Percentiles rank a stretch among this genome's conserved stretches.
Conservation (phyloP, 768 basidiomycete species). For the Termitomyces titanicus region DNA sequence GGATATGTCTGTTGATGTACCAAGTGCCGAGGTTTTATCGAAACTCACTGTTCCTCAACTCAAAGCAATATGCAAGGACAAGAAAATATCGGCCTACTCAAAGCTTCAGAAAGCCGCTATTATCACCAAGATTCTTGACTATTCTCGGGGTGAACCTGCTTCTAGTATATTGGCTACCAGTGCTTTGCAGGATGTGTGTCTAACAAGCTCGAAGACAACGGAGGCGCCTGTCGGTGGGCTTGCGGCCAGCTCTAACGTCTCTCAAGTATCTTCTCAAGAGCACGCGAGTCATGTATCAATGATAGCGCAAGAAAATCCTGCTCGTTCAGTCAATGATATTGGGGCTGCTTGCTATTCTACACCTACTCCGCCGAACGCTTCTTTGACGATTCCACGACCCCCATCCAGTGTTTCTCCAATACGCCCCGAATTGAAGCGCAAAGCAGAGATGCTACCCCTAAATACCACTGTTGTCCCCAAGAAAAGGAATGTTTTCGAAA, state of each 20-base stretch:
- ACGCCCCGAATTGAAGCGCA: background rate
- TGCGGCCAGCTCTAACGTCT: background rate
- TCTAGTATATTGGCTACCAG: too few relatives aligned
- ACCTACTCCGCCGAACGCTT: background rate
- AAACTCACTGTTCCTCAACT: constrained; percentile 61
- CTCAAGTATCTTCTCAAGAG: background rate
- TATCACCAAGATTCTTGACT: constrained; percentile 41
- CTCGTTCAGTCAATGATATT: background rate
- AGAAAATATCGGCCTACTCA: constrained; percentile 57
- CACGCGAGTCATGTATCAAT: background rate
- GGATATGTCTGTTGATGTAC: background rate
- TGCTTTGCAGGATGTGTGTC: background rate
- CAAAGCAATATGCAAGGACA: constrained; percentile 66
- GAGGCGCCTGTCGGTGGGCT: background rate
- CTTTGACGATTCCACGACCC: background rate
- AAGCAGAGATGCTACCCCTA: background rate
- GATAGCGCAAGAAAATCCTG: background rate
- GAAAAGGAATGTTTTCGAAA: background rate
- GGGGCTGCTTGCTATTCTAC: background rate
- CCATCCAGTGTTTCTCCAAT: background rate
- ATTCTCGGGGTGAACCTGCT: background rate
- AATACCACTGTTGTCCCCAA: background rate
- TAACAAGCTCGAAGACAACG: background rate
- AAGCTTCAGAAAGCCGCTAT: constrained; percentile 60
- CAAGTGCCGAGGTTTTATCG: constrained; percentile 26